These are phyloP conservation scores for Myrmaecium sp. DNA, from an alignment of 2,329 filamentous ascomycete species.

Conservation along the genomic window DNA sequence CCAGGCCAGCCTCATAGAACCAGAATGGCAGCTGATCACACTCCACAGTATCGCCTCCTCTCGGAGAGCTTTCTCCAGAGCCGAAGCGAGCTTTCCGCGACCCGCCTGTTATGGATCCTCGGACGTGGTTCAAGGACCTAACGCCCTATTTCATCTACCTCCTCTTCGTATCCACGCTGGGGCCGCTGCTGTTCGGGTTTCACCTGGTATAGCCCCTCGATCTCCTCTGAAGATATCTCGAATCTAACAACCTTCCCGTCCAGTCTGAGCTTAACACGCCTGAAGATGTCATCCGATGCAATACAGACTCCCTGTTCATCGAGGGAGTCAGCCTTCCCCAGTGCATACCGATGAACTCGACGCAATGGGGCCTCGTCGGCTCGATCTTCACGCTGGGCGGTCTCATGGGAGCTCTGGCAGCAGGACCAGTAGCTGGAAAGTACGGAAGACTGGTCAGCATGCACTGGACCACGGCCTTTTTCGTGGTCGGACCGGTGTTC, in stretches of 20 bases:
- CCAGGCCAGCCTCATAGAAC: too few species aligned
- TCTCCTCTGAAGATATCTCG: conserved; percentile 1
- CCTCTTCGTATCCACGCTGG: conserved; percentile 61
- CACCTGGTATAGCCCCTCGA: conserved; percentile 49
- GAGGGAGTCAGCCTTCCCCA: conserved; percentile 36
- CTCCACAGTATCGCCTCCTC: too few species aligned
- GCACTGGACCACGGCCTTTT: conserved; percentile 60
- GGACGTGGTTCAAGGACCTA: conserved; percentile 29
- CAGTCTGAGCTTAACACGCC: conserved; percentile 92
- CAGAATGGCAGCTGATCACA: too few species aligned
- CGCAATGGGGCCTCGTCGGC: conserved; percentile 69
- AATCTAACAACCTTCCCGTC: conserved; percentile 7
- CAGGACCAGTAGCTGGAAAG: conserved; percentile 61
- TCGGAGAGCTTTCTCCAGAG: conserved; percentile 3
- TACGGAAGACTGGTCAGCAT: conserved; percentile 63
- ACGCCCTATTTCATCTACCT: conserved; percentile 66
- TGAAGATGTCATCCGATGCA: conserved; percentile 82
- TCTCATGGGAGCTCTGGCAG: conserved; percentile 61
- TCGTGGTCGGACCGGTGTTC: conserved; percentile 55
- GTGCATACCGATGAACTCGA: conserved; percentile 77
- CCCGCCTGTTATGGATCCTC: conserved; percentile 17
- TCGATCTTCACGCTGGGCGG: conserved; percentile 88
- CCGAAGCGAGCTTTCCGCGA: conserved; percentile 7
- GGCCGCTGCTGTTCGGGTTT: conserved; percentile 86
- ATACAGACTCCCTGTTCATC: conserved; percentile 36